phyloP scores from a whole-genome alignment of 805 yeast genomes.

The Candida arabinofermentans region DNA sequence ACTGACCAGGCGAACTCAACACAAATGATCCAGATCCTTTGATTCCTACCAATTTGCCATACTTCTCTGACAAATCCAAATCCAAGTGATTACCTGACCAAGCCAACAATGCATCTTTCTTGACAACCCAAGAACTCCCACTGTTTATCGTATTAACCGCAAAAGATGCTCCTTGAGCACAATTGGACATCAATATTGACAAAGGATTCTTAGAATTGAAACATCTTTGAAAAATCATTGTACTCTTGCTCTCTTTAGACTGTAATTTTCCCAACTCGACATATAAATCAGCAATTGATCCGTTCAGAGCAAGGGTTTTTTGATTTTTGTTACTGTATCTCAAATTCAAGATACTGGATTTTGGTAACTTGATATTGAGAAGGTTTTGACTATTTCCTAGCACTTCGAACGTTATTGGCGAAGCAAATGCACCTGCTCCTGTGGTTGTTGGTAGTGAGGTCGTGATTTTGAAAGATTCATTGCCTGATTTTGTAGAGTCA shows the following conservation, averaged over 20 bases:
- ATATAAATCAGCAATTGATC: conserved; percentile 31
- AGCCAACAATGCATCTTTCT: conserved; percentile 36
- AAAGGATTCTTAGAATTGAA: conserved; percentile 27
- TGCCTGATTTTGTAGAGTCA: background rate
- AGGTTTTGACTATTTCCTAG: conserved; percentile 37
- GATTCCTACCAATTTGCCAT: conserved; percentile 11
- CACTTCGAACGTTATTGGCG: conserved; percentile 38
- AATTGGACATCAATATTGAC: conserved; percentile 34
- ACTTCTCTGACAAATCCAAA: conserved; percentile 5
- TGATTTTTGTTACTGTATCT: conserved; percentile 36
- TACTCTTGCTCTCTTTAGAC: conserved; percentile 12
- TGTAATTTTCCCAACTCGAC: conserved; percentile 25
- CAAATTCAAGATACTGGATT: conserved; percentile 34
- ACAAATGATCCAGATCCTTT: conserved; percentile 39
- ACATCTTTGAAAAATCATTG: conserved; percentile 32
- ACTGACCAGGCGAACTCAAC: conserved; percentile 36
- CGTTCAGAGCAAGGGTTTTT: conserved; percentile 41
- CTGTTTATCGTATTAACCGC: conserved; percentile 29
- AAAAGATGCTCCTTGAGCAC: conserved; percentile 32
- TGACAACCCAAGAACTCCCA: conserved; percentile 34
- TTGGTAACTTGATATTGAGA: conserved; percentile 41
- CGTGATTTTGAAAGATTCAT: conserved; percentile 11
- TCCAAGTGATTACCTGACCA: conserved; percentile 42
- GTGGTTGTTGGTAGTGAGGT: conserved; percentile 34
- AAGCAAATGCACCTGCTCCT: conserved; percentile 44